These are phyloP conservation scores for Pichia sp. DNA, from an alignment of 1,139 yeast species.

Conservation along the genomic window DNA sequence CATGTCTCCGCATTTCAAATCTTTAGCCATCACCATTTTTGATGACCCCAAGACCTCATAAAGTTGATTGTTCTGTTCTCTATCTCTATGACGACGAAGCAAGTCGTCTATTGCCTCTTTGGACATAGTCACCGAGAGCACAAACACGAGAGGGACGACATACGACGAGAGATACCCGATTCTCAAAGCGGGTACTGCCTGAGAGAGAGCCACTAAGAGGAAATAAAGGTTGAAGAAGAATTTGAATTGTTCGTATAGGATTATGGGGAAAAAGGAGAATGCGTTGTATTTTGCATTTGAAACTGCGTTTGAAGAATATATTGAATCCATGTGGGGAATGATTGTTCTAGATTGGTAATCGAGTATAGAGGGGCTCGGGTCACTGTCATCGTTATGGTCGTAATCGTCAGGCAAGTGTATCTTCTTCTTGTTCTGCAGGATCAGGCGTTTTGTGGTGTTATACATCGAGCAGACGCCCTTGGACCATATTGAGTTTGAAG, in stretches of 20 bases:
- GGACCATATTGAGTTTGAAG: slow-evolving; percentile 28
- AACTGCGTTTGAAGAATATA: slow-evolving; percentile 72
- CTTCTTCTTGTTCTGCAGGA: slow-evolving; percentile 23
- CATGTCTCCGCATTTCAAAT: slow-evolving; percentile 80
- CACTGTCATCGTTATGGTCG: slow-evolving; percentile 3
- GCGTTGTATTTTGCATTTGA: slow-evolving; percentile 95
- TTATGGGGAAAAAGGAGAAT: slow-evolving; percentile 79
- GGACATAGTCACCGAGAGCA: slow-evolving; percentile 84
- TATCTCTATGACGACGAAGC: slow-evolving; percentile 82
- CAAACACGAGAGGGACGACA: slow-evolving; percentile 91
- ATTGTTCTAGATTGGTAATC: slow-evolving; percentile 22
- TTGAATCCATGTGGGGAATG: slow-evolving; percentile 36
- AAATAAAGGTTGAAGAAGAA: slow-evolving; percentile 94
- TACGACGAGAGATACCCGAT: slow-evolving; percentile 93
- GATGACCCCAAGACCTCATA: slow-evolving; percentile 63
- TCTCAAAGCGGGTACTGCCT: slow-evolving; percentile 83
- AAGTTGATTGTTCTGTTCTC: slow-evolving; percentile 78
- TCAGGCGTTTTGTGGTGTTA: slow-evolving; percentile 27
- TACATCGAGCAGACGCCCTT: slow-evolving; percentile 27
- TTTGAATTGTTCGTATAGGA: slow-evolving; percentile 92
- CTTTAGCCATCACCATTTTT: slow-evolving; percentile 55
- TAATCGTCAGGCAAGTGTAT: slow-evolving; percentile 26
- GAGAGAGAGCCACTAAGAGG: slow-evolving; percentile 87
- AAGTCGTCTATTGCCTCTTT: slow-evolving; percentile 96
- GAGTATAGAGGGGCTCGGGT: background rate